Evolutionary conservation across 352 stramenopile species (phyloP).

Genomic region (Phytophthora europaea): DNA sequence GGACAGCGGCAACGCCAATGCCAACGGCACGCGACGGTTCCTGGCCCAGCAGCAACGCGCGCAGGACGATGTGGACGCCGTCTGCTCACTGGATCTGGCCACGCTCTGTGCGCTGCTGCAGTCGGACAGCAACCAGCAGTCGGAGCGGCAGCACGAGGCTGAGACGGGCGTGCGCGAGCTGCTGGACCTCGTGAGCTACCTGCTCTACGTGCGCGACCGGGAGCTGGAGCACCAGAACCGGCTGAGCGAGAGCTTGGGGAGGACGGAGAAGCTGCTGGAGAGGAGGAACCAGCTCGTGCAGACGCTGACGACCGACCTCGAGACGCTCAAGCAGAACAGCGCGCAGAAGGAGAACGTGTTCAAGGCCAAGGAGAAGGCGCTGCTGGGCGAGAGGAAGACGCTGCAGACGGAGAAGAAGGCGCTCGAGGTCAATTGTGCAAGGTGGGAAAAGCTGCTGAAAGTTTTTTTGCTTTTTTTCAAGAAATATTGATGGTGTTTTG

Average conservation of each 20-base stretch:
- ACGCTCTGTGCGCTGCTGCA: slow-evolving; percentile 36
- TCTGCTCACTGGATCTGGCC: slow-evolving; percentile 39
- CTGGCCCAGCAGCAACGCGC: slow-evolving; percentile 12
- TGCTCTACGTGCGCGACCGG: slow-evolving; percentile 65
- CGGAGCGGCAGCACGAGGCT: slow-evolving; percentile 31
- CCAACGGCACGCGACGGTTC: slow-evolving; percentile 30
- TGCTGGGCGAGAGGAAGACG: slow-evolving; percentile 57
- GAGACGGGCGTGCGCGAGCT: slow-evolving; percentile 57
- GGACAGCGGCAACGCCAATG: slow-evolving; percentile 1
- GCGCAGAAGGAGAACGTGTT: slow-evolving; percentile 74
- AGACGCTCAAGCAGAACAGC: slow-evolving; percentile 55
- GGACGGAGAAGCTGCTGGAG: slow-evolving; percentile 62
- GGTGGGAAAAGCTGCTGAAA: slow-evolving; percentile 30
- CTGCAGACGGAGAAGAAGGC: slow-evolving; percentile 74
- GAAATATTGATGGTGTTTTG: slow-evolving; percentile 1
- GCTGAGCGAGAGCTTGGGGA: slow-evolving; percentile 55
- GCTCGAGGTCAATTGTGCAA: slow-evolving; percentile 72
- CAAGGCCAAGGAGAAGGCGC: slow-evolving; percentile 66
- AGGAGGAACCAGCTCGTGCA: slow-evolving; percentile 61
- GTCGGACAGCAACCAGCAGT: slow-evolving; percentile 6
- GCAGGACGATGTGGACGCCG: slow-evolving; percentile 37
- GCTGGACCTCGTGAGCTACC: slow-evolving; percentile 81
- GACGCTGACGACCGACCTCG: slow-evolving; percentile 54
- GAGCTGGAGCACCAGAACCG: slow-evolving; percentile 63
- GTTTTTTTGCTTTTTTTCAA: too few species aligned